Conservation (phyloP, 202 grass and related monocot species). For the Schoenoplectus triqueter region DNA sequence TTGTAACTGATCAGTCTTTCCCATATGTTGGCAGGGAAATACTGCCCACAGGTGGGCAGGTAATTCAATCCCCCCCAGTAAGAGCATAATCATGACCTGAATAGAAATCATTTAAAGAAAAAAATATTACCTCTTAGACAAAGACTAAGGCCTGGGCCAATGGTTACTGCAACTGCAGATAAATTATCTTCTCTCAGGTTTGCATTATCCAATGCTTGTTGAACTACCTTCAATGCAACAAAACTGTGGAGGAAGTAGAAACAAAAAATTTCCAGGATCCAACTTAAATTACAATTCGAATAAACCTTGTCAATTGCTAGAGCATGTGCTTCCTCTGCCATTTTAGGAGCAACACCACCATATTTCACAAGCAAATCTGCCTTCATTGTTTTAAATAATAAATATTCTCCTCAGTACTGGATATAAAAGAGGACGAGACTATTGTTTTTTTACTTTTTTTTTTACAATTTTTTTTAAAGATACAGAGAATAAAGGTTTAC, state of each 20-base stretch:
- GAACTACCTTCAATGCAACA: conserved; percentile 60
- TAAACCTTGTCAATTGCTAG: conserved; percentile 82
- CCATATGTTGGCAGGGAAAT: too few species aligned
- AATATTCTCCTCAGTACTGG: neutral
- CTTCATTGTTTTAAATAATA: conserved; percentile 46
- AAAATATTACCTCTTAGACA: conserved; percentile 69
- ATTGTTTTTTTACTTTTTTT: neutral
- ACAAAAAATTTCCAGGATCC: neutral
- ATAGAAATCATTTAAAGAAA: conserved; percentile 8
- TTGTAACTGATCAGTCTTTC: too few species aligned
- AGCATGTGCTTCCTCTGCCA: conserved; percentile 89
- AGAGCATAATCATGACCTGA: neutral
- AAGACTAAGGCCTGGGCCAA: conserved; percentile 91
- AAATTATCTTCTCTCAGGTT: conserved; percentile 71
- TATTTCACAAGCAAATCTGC: conserved; percentile 82
- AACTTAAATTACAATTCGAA: conserved; percentile 35
- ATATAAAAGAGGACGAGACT: neutral
- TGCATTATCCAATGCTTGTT: conserved; percentile 71
- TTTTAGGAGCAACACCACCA: conserved; percentile 87
- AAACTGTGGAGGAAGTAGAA: conserved; percentile 9
- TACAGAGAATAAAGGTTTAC: conserved; percentile 37
- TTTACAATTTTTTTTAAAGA: neutral
- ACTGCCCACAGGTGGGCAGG: too few species aligned
- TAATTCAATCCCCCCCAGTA: too few species aligned
- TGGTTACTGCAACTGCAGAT: conserved; percentile 83